Evolutionary conservation across 352 stramenopile species (phyloP), one percentile per base, ranked within the genome.

Genomic region (Phytophthora hybrid): DNA sequence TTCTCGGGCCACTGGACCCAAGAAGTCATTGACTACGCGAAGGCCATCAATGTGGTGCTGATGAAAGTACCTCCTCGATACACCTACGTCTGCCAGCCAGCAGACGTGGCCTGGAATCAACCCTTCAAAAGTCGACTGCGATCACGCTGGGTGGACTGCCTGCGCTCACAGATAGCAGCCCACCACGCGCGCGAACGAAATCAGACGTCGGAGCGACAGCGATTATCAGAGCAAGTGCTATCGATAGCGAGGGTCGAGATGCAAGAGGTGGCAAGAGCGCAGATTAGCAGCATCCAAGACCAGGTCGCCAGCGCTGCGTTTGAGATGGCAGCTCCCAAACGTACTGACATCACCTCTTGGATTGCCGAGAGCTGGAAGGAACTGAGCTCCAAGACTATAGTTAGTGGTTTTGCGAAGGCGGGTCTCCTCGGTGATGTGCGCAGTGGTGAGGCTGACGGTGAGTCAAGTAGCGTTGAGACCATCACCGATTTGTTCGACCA

Each of bases 1-100:
- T n/a, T n/a, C n/a, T n/a, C n/a, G n/a, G n/a, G n/a, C n/a, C n/a
- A n/a, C n/a, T n/a, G n/a, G n/a, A n/a, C 46, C 37, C 10, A 51
- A 5, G 60, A 51, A 5, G 60, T 59, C 1, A 5, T 52, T 7
- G 31, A 34, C n/a, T 59, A 59, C 13, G 60, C 60, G 1, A 10
- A 4, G 1, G 52, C 60, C 29, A 59, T 66, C 29, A 59, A 66
- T 18, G 46, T 58, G 9, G 9, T 66, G 14, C n/a, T 66, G 3
- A 56, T 37, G 8, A 66, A 66, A 19, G 56, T 65, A 4, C 59
- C 59, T n/a, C 59, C 59, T 3, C 7, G 41, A 5, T 64, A 44
- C 16, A 56, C 58, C 3, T 64, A 55, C 23, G 58, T 64, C 11
- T 64, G 58, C 6, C 59, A 66, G 16, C 44, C 59, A n/a, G 59